Conservation (phyloP, 768 basidiomycete species). For the Pleurotus eryngii region DNA sequence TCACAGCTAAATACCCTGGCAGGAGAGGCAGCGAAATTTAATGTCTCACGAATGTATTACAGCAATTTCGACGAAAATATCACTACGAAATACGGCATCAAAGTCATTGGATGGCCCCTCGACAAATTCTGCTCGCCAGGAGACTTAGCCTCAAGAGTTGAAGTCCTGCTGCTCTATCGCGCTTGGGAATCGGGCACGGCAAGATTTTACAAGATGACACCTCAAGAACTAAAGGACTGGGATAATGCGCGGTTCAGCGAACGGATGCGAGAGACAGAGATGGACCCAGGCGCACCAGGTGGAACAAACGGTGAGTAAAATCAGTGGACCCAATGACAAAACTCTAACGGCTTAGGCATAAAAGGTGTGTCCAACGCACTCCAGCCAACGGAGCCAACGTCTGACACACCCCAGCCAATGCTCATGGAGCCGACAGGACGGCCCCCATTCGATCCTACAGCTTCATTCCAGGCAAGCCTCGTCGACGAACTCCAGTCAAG, state of each 20-base stretch:
- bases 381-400: not conserved
- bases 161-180: slow-evolving; percentile 10
- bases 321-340: not conserved
- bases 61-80: slow-evolving; percentile 16
- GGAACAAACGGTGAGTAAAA: not conserved
- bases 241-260: not conserved
- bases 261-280: not conserved
- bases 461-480: too few relatives aligned
- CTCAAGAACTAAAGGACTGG: slow-evolving; percentile 12
- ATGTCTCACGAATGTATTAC: slow-evolving; percentile 14
- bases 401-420: not conserved
- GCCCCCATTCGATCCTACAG: too few relatives aligned
- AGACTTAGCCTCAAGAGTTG: slow-evolving; percentile 8
- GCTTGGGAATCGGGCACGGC: slow-evolving; percentile 14
- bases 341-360: not conserved
- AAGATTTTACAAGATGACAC: slow-evolving; percentile 11
- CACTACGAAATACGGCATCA: slow-evolving; percentile 13
- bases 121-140: slow-evolving; percentile 12
- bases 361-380: not conserved
- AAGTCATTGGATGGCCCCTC: slow-evolving; percentile 19
- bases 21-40: not conserved
- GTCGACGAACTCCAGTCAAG: too few relatives aligned
- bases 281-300: not conserved
- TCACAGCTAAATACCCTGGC: not conserved
- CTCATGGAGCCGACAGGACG: not conserved